A percentile compares a stretch with the other conserved stretches of the same genome.
These are phyloP conservation scores for Wickerhamiella vanderwaltii DNA, from an alignment of 805 yeast species.

Conservation along the genomic window DNA sequence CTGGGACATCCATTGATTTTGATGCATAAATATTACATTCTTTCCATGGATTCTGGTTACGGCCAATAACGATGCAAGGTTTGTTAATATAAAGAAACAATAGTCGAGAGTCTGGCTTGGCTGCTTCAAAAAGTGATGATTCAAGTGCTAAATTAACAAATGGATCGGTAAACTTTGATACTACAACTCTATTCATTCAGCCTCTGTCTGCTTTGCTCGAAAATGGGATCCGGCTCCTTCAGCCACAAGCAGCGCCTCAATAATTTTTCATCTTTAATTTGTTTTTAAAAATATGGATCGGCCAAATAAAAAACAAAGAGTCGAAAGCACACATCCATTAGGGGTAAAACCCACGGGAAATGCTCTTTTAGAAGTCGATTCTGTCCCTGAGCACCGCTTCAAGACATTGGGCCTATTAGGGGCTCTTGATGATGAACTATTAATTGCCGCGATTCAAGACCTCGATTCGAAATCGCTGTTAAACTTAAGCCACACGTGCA, in stretches of 20 bases:
- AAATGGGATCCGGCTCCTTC: too few species aligned
- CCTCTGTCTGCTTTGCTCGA: too few species aligned
- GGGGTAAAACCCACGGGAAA: constrained; percentile 72
- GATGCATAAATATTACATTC: constrained; percentile 59
- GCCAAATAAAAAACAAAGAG: not conserved
- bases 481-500: constrained; percentile 46
- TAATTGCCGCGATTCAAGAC: constrained; percentile 41
- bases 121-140: constrained; percentile 50
- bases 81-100: constrained; percentile 62
- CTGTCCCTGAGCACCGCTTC: constrained; percentile 14
- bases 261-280: too few species aligned
- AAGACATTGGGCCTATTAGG: constrained; percentile 27
- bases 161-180: constrained; percentile 54
- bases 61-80: constrained; percentile 88
- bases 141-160: constrained; percentile 70
- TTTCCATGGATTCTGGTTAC: constrained; percentile 90
- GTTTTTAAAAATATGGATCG: too few species aligned
- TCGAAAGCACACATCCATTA: constrained; percentile 45
- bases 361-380: constrained; percentile 31
- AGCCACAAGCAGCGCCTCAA: not conserved
- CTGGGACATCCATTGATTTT: constrained; percentile 41
- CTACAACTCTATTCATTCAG: constrained; percentile 40
- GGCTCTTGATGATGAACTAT: constrained; percentile 48
- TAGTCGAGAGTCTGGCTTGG: constrained; percentile 33
- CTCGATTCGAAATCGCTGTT: constrained; percentile 42